Base-by-base conservation (phyloP, 2,329 filamentous ascomycete genomes). In the Fusarium foetens region DNA sequence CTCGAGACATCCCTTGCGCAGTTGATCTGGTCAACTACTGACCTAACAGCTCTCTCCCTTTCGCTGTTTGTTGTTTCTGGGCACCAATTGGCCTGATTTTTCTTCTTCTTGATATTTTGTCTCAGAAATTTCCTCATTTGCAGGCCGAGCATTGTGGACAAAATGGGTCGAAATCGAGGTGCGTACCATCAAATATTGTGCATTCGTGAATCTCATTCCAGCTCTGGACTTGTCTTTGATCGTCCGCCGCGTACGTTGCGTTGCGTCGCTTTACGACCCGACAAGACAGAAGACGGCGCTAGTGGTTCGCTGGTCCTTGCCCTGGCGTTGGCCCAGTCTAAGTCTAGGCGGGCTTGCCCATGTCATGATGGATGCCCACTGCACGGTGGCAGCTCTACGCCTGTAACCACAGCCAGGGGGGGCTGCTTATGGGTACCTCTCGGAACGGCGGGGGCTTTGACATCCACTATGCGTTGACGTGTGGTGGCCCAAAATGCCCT, bases 141-240 rank as follows among this genome's bases (percentile, higher is more conserved):
- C 69, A 66, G 62, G 58, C 73, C 70, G 66, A 65, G 33, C 45
- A 38, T 39, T 38, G 45, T 66, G 42, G 65, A 65, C 71, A 86
- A 82, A 72, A 88, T 88, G 86, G 86, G 80, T 77, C 85, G 86
- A 76, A 87, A 85, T 86, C 84, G 86, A 81, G 86, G 86, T 88
- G 82, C 79, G 86, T 87, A 74, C 70, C 43, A 58, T 66, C 39
- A 57, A 45, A 55, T 27, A 59, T 75, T 70, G 49, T 71, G 57
- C 63, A 62, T 69, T 66, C 35, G 60, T 74, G 62, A 62, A 70
- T 68, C 42, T 54, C 75, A 76, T 76, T 75, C 75, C 75, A 72
- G 66, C 60, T 60, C 61, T 46, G 64, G 66, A 45, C 64, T 38
- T 68, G 62, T 60, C 55, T 54, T 63, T 48, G 53, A 38, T 53